Percentiles rank a stretch among this genome's conserved stretches.
phyloP scores from a whole-genome alignment of 2,329 filamentous ascomycete genomes.

The Cladosporium austrohemisphaericum region DNA sequence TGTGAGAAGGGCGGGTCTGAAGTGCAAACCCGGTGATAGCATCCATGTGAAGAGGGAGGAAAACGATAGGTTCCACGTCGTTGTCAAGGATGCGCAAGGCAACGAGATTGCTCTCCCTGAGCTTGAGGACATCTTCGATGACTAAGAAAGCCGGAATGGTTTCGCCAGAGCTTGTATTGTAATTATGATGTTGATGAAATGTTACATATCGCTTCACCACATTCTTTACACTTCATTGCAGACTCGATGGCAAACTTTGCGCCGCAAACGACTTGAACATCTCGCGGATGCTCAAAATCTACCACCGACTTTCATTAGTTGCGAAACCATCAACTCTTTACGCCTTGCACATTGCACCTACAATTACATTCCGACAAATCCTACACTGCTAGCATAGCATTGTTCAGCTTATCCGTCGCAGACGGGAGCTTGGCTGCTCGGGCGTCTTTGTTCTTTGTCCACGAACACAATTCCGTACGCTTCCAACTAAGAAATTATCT shows the following conservation, averaged over 20 bases:
- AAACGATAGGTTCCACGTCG: background rate
- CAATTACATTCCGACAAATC: background rate
- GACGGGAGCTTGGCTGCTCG: background rate
- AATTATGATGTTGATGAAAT: too few relatives aligned
- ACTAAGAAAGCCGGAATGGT: too few relatives aligned
- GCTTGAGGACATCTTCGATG: background rate
- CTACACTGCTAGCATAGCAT: background rate
- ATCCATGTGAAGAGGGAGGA: background rate
- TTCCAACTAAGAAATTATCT: background rate
- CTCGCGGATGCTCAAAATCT: too few relatives aligned
- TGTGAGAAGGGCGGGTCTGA: background rate
- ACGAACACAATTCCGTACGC: too few relatives aligned
- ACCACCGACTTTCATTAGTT: background rate
- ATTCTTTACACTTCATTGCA: too few relatives aligned
- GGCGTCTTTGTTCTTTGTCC: conserved; percentile 3
- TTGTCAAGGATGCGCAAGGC: background rate
- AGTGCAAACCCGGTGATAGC: background rate
- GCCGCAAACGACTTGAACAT: too few relatives aligned
- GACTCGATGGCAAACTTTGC: too few relatives aligned
- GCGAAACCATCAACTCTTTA: too few relatives aligned
- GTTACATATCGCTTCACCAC: too few relatives aligned
- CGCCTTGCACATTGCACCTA: too few relatives aligned
- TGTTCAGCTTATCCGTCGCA: background rate
- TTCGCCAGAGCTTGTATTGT: too few relatives aligned
- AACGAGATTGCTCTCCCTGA: background rate